Conservation (phyloP, 1,284 basidiomycete species). For the Puccinia polysora region DNA sequence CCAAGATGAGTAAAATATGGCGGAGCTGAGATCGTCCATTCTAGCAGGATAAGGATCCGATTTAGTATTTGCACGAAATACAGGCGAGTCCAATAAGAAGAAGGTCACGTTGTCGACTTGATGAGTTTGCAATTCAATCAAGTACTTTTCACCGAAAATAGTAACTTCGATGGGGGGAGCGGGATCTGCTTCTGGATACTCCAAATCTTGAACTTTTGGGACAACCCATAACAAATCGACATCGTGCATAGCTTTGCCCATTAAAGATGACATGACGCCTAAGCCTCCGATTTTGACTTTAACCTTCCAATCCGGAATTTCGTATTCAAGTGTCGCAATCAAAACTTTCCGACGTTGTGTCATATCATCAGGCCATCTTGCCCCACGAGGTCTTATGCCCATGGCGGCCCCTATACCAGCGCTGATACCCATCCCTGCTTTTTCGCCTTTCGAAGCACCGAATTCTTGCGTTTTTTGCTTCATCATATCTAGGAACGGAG, state of each 20-base stretch:
- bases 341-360: conserved; percentile 80
- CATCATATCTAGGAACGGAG: conserved; percentile 37
- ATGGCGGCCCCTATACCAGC: conserved; percentile 38
- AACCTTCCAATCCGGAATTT: conserved; percentile 90
- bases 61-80: conserved; percentile 90
- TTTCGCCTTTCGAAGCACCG: conserved; percentile 13
- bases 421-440: conserved; percentile 32
- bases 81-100: conserved; percentile 82
- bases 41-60: conserved; percentile 87
- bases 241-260: conserved; percentile 94
- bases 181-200: conserved; percentile 39
- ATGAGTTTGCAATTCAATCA: conserved; percentile 89
- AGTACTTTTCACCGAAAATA: conserved; percentile 88
- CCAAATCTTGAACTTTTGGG: conserved; percentile 67
- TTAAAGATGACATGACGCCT: conserved; percentile 90
- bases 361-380: conserved; percentile 88
- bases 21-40: conserved; percentile 90
- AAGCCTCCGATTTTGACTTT: conserved; percentile 95
- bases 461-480: conserved; percentile 34
- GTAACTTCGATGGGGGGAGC: conserved; percentile 75
- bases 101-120: conserved; percentile 87
- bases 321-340: conserved; percentile 85
- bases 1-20: conserved; percentile 95
- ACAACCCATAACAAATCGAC: conserved; percentile 87
- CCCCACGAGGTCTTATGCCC: conserved; percentile 51